Evolutionary conservation across 140 eudicot species (phyloP).

Genomic region (Cichorium intybus): DNA sequence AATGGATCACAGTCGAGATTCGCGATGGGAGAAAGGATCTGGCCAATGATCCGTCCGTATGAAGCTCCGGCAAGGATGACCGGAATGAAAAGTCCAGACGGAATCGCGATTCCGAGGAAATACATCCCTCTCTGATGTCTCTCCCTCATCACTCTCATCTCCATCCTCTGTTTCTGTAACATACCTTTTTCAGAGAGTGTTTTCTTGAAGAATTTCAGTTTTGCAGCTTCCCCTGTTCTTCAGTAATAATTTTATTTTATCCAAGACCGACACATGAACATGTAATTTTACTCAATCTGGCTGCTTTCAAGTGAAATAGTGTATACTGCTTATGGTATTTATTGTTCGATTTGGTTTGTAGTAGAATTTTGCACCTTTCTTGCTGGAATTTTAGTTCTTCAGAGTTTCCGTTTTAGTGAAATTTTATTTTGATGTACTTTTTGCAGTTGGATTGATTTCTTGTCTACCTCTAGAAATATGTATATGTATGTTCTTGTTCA

Average conservation of each 20-base stretch:
- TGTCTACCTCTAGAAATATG: neutral
- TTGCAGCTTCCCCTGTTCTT: constrained; percentile 1
- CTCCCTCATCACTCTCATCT: too few species aligned
- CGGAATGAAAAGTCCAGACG: constrained; percentile 94
- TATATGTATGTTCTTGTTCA: neutral
- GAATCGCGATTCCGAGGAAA: constrained; percentile 86
- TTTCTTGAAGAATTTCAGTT: neutral
- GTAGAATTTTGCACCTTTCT: neutral
- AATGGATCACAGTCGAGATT: too few species aligned
- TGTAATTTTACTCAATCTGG: neutral
- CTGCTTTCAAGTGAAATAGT: neutral
- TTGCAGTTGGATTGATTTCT: neutral
- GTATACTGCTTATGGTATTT: neutral
- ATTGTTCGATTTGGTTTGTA: neutral
- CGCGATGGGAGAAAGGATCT: constrained; percentile 51
- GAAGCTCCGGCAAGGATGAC: constrained; percentile 94
- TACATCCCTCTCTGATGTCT: too few species aligned
- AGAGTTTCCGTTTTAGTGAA: neutral
- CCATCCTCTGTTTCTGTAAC: too few species aligned
- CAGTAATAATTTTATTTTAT: neutral
- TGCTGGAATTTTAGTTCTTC: neutral
- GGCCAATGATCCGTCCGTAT: constrained; percentile 84
- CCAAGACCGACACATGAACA: neutral
- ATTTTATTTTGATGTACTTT: neutral
- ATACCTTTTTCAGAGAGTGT: neutral